These are phyloP conservation scores for Solanum hybrid DNA, from an alignment of 305 asterid genomes.

Conservation along the genomic window DNA sequence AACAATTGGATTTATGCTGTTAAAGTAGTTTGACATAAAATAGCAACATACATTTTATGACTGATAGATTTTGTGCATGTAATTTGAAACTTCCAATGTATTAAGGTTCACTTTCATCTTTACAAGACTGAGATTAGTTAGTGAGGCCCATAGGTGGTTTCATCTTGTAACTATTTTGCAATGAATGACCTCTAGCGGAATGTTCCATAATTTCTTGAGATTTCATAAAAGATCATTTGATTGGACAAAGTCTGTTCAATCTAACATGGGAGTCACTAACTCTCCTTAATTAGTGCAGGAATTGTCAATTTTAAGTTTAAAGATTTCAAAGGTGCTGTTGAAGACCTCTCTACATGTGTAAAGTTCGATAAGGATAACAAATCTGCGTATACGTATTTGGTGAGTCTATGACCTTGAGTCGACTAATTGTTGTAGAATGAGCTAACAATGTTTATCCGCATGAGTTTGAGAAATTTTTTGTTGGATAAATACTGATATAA, in stretches of 20 bases:
- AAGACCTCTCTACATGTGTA: slow-evolving; percentile 82
- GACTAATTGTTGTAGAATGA: slow-evolving; percentile 5
- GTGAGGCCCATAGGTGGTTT: neutral
- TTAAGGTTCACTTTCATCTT: neutral
- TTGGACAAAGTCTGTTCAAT: neutral
- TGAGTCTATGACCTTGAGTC: slow-evolving; percentile 31
- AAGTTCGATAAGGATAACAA: slow-evolving; percentile 71
- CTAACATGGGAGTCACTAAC: neutral
- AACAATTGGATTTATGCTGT: neutral
- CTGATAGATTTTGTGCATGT: neutral
- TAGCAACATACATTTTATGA: neutral
- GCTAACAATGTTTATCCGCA: neutral
- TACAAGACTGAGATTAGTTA: neutral
- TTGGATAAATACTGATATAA: neutral
- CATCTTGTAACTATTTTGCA: neutral
- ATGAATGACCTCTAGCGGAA: neutral
- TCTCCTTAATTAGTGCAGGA: slow-evolving; percentile 44
- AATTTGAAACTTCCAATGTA: neutral
- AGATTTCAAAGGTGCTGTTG: slow-evolving; percentile 83
- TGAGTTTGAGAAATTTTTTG: neutral
- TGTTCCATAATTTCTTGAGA: neutral
- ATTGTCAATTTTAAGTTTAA: slow-evolving; percentile 91
- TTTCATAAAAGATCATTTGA: neutral
- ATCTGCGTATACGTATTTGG: slow-evolving; percentile 96
- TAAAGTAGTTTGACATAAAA: neutral